Percentiles rank a stretch among this genome's conserved stretches.
phyloP scores from a whole-genome alignment of 2,329 filamentous ascomycete genomes.

The Aschersonia sp. region DNA sequence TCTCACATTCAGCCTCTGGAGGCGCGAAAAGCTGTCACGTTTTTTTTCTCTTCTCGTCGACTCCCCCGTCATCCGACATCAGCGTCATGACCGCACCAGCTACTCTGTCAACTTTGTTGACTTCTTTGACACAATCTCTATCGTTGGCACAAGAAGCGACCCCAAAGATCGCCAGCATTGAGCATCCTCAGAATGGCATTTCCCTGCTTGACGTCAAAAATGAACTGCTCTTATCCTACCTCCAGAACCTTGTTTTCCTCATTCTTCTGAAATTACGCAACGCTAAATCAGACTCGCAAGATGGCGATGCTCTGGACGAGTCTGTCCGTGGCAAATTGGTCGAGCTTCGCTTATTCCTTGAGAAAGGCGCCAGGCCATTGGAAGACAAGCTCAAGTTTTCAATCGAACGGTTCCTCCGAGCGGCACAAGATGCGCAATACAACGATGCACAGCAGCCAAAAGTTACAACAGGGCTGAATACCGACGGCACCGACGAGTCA shows the following conservation, averaged over 20 bases:
- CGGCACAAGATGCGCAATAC: constrained; percentile 59
- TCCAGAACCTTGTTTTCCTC: constrained; percentile 85
- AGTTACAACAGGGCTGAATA: constrained; percentile 12
- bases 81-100: constrained; percentile 31
- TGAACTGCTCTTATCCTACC: constrained; percentile 88
- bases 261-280: constrained; percentile 69
- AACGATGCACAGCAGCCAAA: constrained; percentile 15
- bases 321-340: constrained; percentile 75
- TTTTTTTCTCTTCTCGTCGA: neutral
- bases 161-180: constrained; percentile 44
- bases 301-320: constrained; percentile 34
- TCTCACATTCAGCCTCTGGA: neutral
- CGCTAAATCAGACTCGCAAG: constrained; percentile 13
- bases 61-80: neutral
- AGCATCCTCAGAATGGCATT: constrained; percentile 73
- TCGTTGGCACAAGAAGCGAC: constrained; percentile 52
- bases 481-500: neutral
- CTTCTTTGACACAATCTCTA: constrained; percentile 42
- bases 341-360: constrained; percentile 80
- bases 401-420: constrained; percentile 84
- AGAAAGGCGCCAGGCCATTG: constrained; percentile 79
- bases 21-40: no score
- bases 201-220: constrained; percentile 93
- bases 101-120: constrained; percentile 33
- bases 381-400: constrained; percentile 89